phyloP scores from a whole-genome alignment of 2,329 filamentous ascomycete species.

The Colletotrichum karsti region DNA sequence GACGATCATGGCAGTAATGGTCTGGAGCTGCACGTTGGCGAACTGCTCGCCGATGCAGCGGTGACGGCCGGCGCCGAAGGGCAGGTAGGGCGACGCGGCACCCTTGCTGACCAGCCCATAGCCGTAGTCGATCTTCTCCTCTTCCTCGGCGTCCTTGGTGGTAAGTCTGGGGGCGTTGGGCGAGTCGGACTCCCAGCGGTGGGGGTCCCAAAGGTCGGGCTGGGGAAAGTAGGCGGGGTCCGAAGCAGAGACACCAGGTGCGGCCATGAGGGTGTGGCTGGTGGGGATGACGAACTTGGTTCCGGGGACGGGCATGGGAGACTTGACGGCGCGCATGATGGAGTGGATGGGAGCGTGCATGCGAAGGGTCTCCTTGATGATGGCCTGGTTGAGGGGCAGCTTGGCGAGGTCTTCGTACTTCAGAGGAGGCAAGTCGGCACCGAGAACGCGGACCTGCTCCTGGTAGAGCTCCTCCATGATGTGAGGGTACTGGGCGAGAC shows the following conservation, averaged over 20 bases:
- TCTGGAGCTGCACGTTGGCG: slow-evolving; percentile 90
- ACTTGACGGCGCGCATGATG: slow-evolving; percentile 92
- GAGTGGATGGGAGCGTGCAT: slow-evolving; percentile 94
- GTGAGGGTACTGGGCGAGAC: slow-evolving; percentile 79
- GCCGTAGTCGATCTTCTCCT: slow-evolving; percentile 89
- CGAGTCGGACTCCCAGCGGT: slow-evolving; percentile 82
- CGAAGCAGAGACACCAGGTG: slow-evolving; percentile 82
- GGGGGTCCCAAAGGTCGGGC: slow-evolving; percentile 85
- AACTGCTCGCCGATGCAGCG: slow-evolving; percentile 98
- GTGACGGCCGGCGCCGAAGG: slow-evolving; percentile 92
- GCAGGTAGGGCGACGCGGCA: slow-evolving; percentile 87
- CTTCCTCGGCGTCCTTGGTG: slow-evolving; percentile 58
- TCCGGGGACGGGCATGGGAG: slow-evolving; percentile 83
- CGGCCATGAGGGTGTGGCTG: slow-evolving; percentile 82
- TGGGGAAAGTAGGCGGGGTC: slow-evolving; percentile 83
- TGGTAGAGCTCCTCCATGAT: slow-evolving; percentile 83
- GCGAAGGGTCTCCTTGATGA: slow-evolving; percentile 91
- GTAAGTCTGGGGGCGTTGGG: slow-evolving; percentile 59
- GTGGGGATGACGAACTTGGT: slow-evolving; percentile 86
- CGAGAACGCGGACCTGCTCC: slow-evolving; percentile 81
- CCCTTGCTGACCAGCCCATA: slow-evolving; percentile 95
- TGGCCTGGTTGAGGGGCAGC: slow-evolving; percentile 82
- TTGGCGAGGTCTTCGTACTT: slow-evolving; percentile 81
- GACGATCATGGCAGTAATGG: slow-evolving; percentile 81
- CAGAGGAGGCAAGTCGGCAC: slow-evolving; percentile 77